A percentile compares a stretch with the other conserved stretches of the same genome.
These are phyloP conservation scores for Phoma sp. DNA, from an alignment of 2,329 filamentous ascomycete species.

Conservation along the genomic window DNA sequence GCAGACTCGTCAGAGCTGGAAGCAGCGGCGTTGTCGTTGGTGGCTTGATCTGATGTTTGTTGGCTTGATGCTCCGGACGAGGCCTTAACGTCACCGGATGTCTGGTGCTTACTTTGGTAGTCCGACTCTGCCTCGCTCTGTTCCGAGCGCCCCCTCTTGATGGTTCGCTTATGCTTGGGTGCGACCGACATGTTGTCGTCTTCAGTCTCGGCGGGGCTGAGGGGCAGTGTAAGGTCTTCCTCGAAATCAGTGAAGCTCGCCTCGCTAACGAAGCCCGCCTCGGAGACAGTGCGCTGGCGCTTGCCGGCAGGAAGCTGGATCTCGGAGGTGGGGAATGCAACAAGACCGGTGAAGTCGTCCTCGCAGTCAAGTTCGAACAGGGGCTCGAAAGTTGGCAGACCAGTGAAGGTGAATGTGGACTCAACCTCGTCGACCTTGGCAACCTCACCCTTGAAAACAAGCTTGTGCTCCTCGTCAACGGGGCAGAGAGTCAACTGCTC, in stretches of 20 bases:
- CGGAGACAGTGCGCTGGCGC: constrained; percentile 70
- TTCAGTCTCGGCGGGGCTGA: constrained; percentile 66
- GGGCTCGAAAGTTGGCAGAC: constrained; percentile 78
- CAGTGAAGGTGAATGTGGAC: constrained; percentile 53
- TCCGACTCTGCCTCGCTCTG: constrained; percentile 46
- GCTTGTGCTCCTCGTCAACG: constrained; percentile 66
- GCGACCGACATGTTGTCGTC: constrained; percentile 41
- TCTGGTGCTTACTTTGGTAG: constrained; percentile 43
- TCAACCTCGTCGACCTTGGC: constrained; percentile 45
- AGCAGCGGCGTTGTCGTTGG: constrained; percentile 52
- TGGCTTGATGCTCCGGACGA: constrained; percentile 47
- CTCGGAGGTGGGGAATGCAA: constrained; percentile 67
- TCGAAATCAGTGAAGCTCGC: constrained; percentile 79
- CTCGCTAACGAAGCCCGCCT: constrained; percentile 79
- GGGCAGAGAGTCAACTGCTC: constrained; percentile 66
- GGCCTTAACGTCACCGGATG: constrained; percentile 40
- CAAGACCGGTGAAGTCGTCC: constrained; percentile 80
- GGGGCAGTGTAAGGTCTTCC: constrained; percentile 67
- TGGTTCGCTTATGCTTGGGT: constrained; percentile 33
- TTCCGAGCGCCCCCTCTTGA: constrained; percentile 38
- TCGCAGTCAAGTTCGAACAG: constrained; percentile 91
- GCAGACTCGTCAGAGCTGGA: constrained; percentile 53
- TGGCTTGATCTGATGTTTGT: constrained; percentile 39
- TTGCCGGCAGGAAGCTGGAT: constrained; percentile 67
- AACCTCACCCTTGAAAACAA: constrained; percentile 56